Conservation (phyloP, 2,329 filamentous ascomycete genomes). For the Stachybotrys elegans region DNA sequence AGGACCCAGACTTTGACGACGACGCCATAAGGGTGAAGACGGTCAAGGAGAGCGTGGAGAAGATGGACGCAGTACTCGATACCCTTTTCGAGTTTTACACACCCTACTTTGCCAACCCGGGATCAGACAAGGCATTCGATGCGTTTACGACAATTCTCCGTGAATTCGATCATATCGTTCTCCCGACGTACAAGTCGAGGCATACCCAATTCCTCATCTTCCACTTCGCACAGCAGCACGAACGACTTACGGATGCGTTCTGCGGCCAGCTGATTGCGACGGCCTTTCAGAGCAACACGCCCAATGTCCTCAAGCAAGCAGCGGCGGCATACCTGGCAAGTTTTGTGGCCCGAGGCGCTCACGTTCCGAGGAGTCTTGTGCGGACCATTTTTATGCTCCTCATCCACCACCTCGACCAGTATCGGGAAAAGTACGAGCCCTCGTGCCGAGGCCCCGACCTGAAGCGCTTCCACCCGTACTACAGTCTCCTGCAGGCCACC, state of each 20-base stretch:
- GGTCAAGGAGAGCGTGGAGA: constrained; percentile 77
- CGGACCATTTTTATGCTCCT: constrained; percentile 77
- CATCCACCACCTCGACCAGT: constrained; percentile 68
- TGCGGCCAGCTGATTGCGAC: constrained; percentile 61
- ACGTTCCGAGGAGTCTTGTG: constrained; percentile 71
- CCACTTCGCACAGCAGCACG: constrained; percentile 83
- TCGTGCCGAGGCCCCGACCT: constrained; percentile 80
- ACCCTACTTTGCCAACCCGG: constrained; percentile 63
- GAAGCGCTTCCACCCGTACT: constrained; percentile 77
- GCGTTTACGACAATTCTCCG: constrained; percentile 74
- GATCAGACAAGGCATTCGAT: constrained; percentile 63
- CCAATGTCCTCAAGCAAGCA: constrained; percentile 72
- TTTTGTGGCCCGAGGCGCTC: constrained; percentile 85
- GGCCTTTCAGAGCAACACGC: constrained; percentile 54
- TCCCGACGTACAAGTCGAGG: constrained; percentile 85
- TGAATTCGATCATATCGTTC: constrained; percentile 82
- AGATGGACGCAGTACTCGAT: constrained; percentile 87
- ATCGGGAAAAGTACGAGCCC: constrained; percentile 67
- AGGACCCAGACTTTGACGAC: constrained; percentile 62
- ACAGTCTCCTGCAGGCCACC: constrained; percentile 80
- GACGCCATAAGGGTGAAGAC: constrained; percentile 60
- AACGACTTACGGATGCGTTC: constrained; percentile 75
- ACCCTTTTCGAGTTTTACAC: constrained; percentile 81
- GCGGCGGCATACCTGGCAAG: constrained; percentile 90
- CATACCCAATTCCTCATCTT: constrained; percentile 96